phyloP scores from a whole-genome alignment of 768 basidiomycete species.

The Lactarius hengduanensis region DNA sequence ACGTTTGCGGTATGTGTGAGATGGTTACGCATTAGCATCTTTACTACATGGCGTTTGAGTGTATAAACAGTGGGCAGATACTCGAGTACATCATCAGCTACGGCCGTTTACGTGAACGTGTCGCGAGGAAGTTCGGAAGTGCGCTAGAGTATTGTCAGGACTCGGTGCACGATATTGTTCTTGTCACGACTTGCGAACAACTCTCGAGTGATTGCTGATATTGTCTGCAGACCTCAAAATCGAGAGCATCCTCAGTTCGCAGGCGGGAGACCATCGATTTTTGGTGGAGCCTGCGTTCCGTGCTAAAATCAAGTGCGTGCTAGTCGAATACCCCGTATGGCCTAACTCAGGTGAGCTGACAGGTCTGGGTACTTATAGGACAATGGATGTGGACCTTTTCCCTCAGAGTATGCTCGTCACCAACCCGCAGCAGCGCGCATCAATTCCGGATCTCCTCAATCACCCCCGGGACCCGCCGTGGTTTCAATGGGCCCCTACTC shows the following conservation, averaged over 20 bases:
- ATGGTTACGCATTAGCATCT: constrained; percentile 98
- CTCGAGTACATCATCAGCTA: constrained; percentile 99
- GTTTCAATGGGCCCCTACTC: too few relatives aligned
- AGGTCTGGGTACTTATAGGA: too few relatives aligned
- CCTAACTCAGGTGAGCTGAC: too few relatives aligned
- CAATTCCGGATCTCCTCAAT: too few relatives aligned
- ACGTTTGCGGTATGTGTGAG: constrained; percentile 99
- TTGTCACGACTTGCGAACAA: constrained; percentile 16
- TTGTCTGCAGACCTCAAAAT: constrained; percentile 84
- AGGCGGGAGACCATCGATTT: too few relatives aligned
- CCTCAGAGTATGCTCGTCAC: too few relatives aligned
- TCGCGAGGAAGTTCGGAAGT: constrained; percentile 94
- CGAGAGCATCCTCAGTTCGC: constrained; percentile 48
- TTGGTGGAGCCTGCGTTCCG: too few relatives aligned
- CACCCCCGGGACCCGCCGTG: too few relatives aligned
- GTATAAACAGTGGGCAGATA: constrained; percentile 99
- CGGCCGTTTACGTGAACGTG: constrained; percentile 92
- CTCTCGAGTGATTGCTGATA: constrained; percentile 10
- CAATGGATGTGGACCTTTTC: too few relatives aligned
- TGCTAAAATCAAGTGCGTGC: too few relatives aligned
- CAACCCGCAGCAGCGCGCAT: too few relatives aligned
- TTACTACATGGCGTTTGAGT: constrained; percentile 99
- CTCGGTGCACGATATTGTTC: constrained; percentile 53
- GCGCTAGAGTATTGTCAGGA: constrained; percentile 96
- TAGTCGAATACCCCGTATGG: too few relatives aligned